A percentile compares a stretch with the other conserved stretches of the same genome.
These are phyloP conservation scores for Hyphodiscus hymeniophilus DNA, from an alignment of 495 filamentous ascomycete genomes.

Conservation along the genomic window DNA sequence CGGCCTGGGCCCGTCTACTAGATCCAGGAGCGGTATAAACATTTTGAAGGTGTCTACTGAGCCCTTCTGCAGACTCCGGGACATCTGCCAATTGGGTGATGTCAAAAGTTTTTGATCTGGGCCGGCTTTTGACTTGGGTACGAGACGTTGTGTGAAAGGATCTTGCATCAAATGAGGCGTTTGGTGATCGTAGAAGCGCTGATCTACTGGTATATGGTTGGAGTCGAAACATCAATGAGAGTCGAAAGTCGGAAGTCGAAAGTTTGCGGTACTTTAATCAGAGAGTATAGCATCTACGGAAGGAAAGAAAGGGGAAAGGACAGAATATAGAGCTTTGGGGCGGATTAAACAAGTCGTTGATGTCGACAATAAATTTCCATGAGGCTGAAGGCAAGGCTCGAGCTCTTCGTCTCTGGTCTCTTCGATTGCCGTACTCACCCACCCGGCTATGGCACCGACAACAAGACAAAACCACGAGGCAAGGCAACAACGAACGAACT, in stretches of 20 bases:
- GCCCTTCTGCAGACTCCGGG: too few relatives aligned
- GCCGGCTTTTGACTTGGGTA: too few relatives aligned
- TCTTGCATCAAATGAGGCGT: too few relatives aligned
- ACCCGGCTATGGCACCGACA: too few relatives aligned
- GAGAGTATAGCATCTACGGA: not conserved
- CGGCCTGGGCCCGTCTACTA: constrained; percentile 1
- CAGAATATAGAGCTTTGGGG: not conserved
- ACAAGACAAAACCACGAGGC: too few relatives aligned
- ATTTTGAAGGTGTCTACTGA: too few relatives aligned
- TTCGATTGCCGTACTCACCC: not conserved
- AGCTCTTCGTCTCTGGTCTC: not conserved
- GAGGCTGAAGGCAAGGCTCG: not conserved
- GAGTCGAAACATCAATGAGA: constrained; percentile 9
- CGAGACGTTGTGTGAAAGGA: too few relatives aligned
- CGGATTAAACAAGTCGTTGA: not conserved
- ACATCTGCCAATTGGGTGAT: too few relatives aligned
- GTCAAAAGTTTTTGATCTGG: too few relatives aligned
- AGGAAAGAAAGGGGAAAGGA: not conserved
- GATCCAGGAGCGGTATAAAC: too few relatives aligned
- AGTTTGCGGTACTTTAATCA: not conserved
- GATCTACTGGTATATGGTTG: not conserved
- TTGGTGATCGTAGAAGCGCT: constrained; percentile 3
- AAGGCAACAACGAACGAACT: not conserved
- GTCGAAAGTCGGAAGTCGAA: not conserved
- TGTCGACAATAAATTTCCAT: not conserved